Base-by-base conservation (phyloP, 495 filamentous ascomycete species). In the Podospora pseudocomata region DNA sequence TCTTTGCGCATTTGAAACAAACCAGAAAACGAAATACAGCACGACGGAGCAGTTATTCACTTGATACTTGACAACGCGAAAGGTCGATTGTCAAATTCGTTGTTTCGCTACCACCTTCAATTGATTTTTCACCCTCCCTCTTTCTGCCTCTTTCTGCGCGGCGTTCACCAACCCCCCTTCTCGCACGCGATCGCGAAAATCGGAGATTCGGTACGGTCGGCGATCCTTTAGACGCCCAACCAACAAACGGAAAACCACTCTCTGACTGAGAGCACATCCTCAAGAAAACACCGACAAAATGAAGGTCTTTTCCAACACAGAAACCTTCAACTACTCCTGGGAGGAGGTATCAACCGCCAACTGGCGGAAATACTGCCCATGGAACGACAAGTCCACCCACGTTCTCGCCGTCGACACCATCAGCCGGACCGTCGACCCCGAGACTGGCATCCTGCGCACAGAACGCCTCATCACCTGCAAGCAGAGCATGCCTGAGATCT, bases 331-430 rank as follows among this genome's bases (percentile, higher is more conserved):
- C 79, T 99, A 99, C 84, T 93, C 93, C 28, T 99, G 95, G 94
- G 90, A 94, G 72, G 96, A 97, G 79, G 96, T 98, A 44, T 96
- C 93, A n/a, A 92, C 92, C n/a, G 92, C 91, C 72, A 99, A 98
- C 85, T 99, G 95, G 95, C 89, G 89, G 62, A 99, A 99, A 80
- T 99, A 99, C 83, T 96, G 92, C 78, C 93, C 94, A 39, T 97
- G 95, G 95, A 99, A 99, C 81, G 88, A 97, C 71, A 93, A 96
- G 79, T 91, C 90, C 1, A 91, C 91, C 30, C 95, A 99, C 78
- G 95, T 99, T 60, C 85, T 96, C 65, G 93, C 91, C 70, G 96
- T 98, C 68, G 95, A 99, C 80, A 98, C 94, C 4, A 77, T 99
- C 66, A 90, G 88, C 55, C 89, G 96, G 53, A 77, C 75, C n/a